Evolutionary conservation across 805 yeast genomes (phyloP).

Genomic region (Lipomyces sp.): DNA sequence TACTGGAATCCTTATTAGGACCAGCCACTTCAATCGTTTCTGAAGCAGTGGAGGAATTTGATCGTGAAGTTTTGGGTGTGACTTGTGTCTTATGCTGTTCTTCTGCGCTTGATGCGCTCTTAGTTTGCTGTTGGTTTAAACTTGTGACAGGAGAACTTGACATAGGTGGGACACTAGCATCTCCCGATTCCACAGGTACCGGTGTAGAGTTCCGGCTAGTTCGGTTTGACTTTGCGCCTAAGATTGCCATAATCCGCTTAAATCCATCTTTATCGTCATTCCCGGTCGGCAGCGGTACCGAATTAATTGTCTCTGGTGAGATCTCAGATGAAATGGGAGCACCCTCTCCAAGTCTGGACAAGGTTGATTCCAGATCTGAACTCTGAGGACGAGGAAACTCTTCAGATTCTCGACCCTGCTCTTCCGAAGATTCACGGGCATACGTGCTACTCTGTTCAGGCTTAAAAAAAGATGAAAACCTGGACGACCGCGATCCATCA

Average conservation of each 20-base stretch:
- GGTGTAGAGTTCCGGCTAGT: constrained; percentile 10
- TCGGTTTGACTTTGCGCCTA: constrained; percentile 32
- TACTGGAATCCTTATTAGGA: constrained; percentile 7
- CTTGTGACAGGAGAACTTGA: background rate
- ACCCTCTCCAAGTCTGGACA: background rate
- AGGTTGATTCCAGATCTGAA: background rate
- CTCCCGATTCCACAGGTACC: background rate
- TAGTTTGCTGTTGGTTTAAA: background rate
- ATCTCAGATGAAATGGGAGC: background rate
- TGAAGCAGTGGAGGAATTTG: background rate
- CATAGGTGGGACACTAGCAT: background rate
- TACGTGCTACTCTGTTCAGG: background rate
- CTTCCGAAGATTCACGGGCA: background rate
- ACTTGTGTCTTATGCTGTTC: background rate
- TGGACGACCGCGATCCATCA: constrained; percentile 29
- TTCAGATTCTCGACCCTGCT: background rate
- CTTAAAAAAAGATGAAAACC: constrained; percentile 36
- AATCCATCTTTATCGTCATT: constrained; percentile 44
- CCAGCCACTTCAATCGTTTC: background rate
- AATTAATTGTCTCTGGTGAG: background rate
- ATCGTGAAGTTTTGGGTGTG: background rate
- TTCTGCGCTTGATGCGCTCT: background rate
- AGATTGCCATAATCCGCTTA: constrained; percentile 43
- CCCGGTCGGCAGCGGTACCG: background rate
- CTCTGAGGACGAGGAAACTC: background rate